Evolutionary conservation across 805 yeast genomes (phyloP), one percentile per base, ranked within the genome.

Genomic region (Suhomyces faveliae): DNA sequence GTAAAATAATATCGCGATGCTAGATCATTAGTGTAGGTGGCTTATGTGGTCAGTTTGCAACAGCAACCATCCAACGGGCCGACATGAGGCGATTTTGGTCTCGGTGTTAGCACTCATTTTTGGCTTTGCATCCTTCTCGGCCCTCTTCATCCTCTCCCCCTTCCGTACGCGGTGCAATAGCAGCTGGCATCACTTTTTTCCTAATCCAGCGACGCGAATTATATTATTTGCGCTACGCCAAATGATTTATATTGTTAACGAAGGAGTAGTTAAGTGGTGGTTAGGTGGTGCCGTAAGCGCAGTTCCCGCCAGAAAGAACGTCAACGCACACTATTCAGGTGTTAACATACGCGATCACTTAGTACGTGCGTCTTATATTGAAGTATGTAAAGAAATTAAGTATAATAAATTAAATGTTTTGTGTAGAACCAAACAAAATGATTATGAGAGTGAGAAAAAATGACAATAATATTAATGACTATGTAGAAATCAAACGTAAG

Each of bases 361-460:
- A n/a, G n/a, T n/a, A n/a, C n/a, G n/a, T n/a, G n/a, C n/a, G 27
- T 24, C 27, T 24, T 24, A 24, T 24, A 33, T 33, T 33, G 19
- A 10, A 30, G 19, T 30, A 30, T n/a, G 12, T 30, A 30, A 33
- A 15, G 37, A 33, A 33, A 33, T 33, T 33, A 33, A 33, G 12
- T 33, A 17, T 33, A 33, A 33, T 33, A 33, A 33, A 33, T 33
- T 33, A 33, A 17, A 5, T 15, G 37, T 33, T 33, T 27, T 15
- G 21, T 33, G 21, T 33, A 33, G 37, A 33, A 33, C 37, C 37
- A 33, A 33, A 33, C 37, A 17, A 40, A 40, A 39, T 45, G 43
- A 48, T 33, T 40, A 42, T 41, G 46, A 47, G 53, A 51, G 23
- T 43, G 45, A 45, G 54, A 15, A 11, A 33, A n/a, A 33, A 33